phyloP scores from a whole-genome alignment of 2,329 filamentous ascomycete genomes.

The Aulographum hederae region DNA sequence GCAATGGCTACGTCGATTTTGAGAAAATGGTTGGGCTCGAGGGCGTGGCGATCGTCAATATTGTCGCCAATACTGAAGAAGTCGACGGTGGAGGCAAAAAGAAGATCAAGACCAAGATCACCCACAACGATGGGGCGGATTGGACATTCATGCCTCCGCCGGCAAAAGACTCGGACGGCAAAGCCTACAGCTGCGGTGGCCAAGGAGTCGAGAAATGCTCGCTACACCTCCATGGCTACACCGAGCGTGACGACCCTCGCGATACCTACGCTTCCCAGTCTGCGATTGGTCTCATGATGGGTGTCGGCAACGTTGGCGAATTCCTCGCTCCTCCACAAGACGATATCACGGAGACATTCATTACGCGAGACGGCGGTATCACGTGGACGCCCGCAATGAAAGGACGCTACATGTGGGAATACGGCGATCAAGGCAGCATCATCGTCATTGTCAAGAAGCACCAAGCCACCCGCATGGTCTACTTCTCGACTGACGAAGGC shows the following conservation, averaged over 20 bases:
- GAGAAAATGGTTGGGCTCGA: constrained; percentile 90
- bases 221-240: constrained; percentile 88
- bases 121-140: constrained; percentile 85
- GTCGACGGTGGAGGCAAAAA: constrained; percentile 48
- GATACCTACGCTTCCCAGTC: constrained; percentile 80
- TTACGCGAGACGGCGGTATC: constrained; percentile 80
- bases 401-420: constrained; percentile 83
- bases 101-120: constrained; percentile 76
- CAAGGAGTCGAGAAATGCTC: constrained; percentile 48
- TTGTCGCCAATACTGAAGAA: constrained; percentile 57
- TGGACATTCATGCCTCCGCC: constrained; percentile 70
- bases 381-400: constrained; percentile 75
- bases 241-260: constrained; percentile 63
- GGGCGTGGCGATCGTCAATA: constrained; percentile 74
- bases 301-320: constrained; percentile 74
- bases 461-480: constrained; percentile 46
- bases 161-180: constrained; percentile 47
- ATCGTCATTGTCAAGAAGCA: constrained; percentile 68
- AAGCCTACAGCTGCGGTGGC: constrained; percentile 51
- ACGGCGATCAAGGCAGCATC: constrained; percentile 86
- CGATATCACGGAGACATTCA: constrained; percentile 68
- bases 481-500: constrained; percentile 70
- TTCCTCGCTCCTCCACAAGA: constrained; percentile 45
- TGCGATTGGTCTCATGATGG: constrained; percentile 81
- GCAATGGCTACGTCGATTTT: constrained; percentile 70